A percentile compares a stretch with the other conserved stretches of the same genome.
phyloP scores from a whole-genome alignment of 1,284 basidiomycete genomes.

The Somion occarium region DNA sequence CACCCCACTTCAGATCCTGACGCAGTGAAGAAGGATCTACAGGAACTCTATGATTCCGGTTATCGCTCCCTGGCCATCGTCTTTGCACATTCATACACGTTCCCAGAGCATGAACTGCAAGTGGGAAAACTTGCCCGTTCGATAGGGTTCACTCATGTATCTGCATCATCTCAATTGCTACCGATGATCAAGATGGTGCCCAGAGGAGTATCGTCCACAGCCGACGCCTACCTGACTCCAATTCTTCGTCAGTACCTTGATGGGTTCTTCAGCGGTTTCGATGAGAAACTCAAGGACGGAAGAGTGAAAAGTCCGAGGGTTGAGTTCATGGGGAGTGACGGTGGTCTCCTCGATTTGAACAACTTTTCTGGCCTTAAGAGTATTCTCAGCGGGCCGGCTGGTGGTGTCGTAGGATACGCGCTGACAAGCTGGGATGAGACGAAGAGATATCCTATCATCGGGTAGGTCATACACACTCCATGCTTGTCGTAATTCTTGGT shows the following conservation, averaged over 20 bases:
- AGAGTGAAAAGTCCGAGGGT: conserved; percentile 51
- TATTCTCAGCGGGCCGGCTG: conserved; percentile 85
- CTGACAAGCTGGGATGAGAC: conserved; percentile 78
- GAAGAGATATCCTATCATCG: conserved; percentile 66
- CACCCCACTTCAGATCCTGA: conserved; percentile 38
- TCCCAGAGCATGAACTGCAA: conserved; percentile 73
- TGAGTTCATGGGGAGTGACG: conserved; percentile 87
- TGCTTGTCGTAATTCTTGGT: background rate
- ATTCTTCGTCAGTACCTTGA: conserved; percentile 85
- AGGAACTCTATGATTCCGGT: conserved; percentile 68
- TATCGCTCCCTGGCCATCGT: conserved; percentile 85
- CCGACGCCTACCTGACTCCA: conserved; percentile 95
- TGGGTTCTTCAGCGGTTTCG: conserved; percentile 89
- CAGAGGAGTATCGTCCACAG: conserved; percentile 88
- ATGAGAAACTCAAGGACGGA: conserved; percentile 57
- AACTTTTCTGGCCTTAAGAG: conserved; percentile 88
- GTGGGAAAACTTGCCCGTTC: conserved; percentile 72
- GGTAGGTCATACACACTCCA: conserved; percentile 37
- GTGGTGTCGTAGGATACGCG: conserved; percentile 86
- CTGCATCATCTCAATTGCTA: conserved; percentile 82
- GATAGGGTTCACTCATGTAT: conserved; percentile 85
- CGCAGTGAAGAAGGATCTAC: conserved; percentile 52
- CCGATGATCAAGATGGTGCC: conserved; percentile 97
- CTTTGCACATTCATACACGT: conserved; percentile 91
- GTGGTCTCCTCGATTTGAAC: conserved; percentile 80